Evolutionary conservation across 2,329 filamentous ascomycete genomes (phyloP).

Genomic region (Didymella pinodella): DNA sequence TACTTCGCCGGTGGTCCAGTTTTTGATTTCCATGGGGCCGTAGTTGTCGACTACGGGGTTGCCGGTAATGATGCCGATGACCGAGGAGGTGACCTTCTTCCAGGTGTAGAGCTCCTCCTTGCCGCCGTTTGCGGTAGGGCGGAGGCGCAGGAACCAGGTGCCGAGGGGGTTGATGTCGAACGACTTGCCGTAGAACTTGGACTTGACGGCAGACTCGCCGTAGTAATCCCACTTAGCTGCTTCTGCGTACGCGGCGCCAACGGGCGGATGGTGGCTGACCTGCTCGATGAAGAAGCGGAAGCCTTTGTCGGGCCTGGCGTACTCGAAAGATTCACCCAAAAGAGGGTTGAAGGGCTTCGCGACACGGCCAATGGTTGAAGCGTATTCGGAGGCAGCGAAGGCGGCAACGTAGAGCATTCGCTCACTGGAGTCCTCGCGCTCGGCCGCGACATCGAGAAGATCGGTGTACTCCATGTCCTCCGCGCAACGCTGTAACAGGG

Average conservation of each 20-base stretch:
- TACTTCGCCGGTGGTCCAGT: constrained; percentile 94
- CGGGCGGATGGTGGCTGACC: constrained; percentile 94
- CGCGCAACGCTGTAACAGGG: constrained; percentile 88
- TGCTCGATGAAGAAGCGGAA: constrained; percentile 99
- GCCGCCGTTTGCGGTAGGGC: constrained; percentile 71
- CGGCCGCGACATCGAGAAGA: constrained; percentile 85
- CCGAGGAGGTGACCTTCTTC: constrained; percentile 98
- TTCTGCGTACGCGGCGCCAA: constrained; percentile 93
- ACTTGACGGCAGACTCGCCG: constrained; percentile 93
- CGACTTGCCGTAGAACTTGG: constrained; percentile 96
- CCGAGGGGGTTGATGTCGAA: constrained; percentile 97
- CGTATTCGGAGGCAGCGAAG: constrained; percentile 95
- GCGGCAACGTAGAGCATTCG: constrained; percentile 93
- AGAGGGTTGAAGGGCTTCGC: constrained; percentile 98
- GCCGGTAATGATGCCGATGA: constrained; percentile 98
- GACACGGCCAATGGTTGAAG: constrained; percentile 93
- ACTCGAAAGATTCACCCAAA: constrained; percentile 95
- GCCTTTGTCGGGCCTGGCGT: constrained; percentile 92
- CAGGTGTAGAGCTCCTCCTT: constrained; percentile 91
- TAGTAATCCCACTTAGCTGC: constrained; percentile 96
- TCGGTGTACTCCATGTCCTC: constrained; percentile 99
- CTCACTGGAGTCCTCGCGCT: constrained; percentile 85
- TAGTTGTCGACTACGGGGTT: constrained; percentile 98
- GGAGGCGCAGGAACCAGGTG: constrained; percentile 92
- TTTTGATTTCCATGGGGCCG: constrained; percentile 95